Conservation (phyloP, 108 stramenopile species). For the Conticribra weissflogii region DNA sequence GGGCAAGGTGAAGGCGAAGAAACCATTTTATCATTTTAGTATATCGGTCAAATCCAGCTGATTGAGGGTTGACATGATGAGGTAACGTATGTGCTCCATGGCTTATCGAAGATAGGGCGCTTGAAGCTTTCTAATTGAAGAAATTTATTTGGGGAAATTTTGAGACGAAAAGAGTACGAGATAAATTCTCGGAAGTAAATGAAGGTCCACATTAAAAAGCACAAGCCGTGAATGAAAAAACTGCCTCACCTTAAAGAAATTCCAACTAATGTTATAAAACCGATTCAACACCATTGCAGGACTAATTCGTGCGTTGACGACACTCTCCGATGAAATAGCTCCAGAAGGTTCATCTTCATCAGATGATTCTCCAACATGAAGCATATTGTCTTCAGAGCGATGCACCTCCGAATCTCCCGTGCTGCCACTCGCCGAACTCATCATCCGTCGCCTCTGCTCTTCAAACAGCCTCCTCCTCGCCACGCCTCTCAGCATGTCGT, state of each 20-base stretch:
- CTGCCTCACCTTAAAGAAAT: background rate
- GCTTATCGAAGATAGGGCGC: conserved; percentile 31
- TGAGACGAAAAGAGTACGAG: background rate
- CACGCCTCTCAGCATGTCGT: conserved; percentile 39
- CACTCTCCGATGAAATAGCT: background rate
- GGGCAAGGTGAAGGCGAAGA: conserved; percentile 40
- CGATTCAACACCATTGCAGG: background rate
- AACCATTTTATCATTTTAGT: conserved; percentile 41
- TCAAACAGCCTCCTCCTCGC: conserved; percentile 41
- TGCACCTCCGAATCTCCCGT: background rate
- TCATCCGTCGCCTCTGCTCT: conserved; percentile 39
- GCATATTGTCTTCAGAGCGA: background rate
- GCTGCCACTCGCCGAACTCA: conserved; percentile 8
- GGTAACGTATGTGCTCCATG: conserved; percentile 41
- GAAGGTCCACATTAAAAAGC: background rate
- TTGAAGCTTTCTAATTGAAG: conserved; percentile 14
- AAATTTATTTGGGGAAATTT: background rate
- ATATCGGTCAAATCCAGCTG: conserved; percentile 26
- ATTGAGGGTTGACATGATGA: background rate
- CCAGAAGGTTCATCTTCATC: background rate
- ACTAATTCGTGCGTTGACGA: background rate
- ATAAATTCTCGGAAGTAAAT: background rate
- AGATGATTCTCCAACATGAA: no score
- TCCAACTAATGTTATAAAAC: conserved; percentile 7
- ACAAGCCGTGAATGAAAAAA: background rate